Evolutionary conservation across 2,329 filamentous ascomycete species (phyloP).

Genomic region (Phyllosticta ampelicida): DNA sequence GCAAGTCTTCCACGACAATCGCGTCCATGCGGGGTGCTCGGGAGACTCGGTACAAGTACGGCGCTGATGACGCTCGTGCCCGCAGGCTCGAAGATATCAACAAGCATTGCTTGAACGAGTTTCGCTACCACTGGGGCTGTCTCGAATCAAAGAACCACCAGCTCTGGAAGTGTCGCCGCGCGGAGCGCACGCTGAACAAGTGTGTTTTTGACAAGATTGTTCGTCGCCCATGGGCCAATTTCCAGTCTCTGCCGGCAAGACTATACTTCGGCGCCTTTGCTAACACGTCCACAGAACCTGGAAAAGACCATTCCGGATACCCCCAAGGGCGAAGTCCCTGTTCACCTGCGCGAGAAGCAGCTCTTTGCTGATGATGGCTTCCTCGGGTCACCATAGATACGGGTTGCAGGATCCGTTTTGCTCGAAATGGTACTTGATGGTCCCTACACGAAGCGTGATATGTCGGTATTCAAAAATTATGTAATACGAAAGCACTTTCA

Average conservation of each 20-base stretch:
- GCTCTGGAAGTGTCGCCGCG: slow-evolving; percentile 84
- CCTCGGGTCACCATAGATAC: slow-evolving; percentile 10
- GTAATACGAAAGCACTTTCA: background rate
- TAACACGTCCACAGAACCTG: slow-evolving; percentile 29
- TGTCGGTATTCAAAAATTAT: background rate
- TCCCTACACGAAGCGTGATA: background rate
- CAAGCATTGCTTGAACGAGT: slow-evolving; percentile 82
- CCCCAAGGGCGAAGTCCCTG: slow-evolving; percentile 37
- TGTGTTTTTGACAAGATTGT: slow-evolving; percentile 96
- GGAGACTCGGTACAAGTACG: background rate
- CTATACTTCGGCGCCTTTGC: slow-evolving; percentile 5
- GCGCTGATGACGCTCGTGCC: slow-evolving; percentile 2
- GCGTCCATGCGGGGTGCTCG: background rate
- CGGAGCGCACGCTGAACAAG: slow-evolving; percentile 83
- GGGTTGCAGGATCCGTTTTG: background rate
- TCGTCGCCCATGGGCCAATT: slow-evolving; percentile 29
- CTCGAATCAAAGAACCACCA: slow-evolving; percentile 97
- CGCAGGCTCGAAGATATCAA: slow-evolving; percentile 85
- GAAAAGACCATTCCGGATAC: slow-evolving; percentile 43
- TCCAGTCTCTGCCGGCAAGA: background rate
- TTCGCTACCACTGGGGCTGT: slow-evolving; percentile 89
- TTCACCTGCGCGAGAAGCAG: slow-evolving; percentile 39
- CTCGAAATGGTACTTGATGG: background rate
- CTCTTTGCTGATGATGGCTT: slow-evolving; percentile 22
- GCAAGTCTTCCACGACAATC: background rate